Evolutionary conservation across 2,329 filamentous ascomycete genomes (phyloP).

Genomic region (Sphaerulina vaccinii): DNA sequence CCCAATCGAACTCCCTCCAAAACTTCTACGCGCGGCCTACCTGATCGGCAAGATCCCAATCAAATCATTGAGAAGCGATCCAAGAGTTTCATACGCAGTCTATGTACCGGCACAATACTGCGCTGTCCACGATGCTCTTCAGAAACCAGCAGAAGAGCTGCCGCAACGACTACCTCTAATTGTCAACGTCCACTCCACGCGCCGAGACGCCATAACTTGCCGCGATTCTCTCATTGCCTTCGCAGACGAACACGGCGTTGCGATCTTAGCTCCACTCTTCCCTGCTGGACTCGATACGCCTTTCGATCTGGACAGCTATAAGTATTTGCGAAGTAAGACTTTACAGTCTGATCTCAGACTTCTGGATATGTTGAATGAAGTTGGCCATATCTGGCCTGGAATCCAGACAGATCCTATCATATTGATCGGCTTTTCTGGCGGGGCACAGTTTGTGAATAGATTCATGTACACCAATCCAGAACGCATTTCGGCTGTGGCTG

Average conservation of each 20-base stretch:
- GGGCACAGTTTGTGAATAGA: conserved; percentile 19
- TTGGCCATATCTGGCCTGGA: conserved; percentile 16
- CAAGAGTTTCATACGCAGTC: conserved; percentile 17
- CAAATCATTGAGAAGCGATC: conserved; percentile 9
- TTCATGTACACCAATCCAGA: conserved; percentile 19
- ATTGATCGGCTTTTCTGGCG: conserved; percentile 17
- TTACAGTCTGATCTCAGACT: conserved; percentile 11
- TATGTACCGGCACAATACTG: conserved; percentile 17
- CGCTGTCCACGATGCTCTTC: conserved; percentile 8
- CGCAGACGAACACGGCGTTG: conserved; percentile 14
- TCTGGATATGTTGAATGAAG: conserved; percentile 16
- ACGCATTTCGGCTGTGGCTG: conserved; percentile 9
- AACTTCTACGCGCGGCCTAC: conserved; percentile 18
- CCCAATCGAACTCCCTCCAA: conserved; percentile 12
- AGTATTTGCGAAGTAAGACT: conserved; percentile 7
- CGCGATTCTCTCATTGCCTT: conserved; percentile 15
- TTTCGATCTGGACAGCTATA: conserved; percentile 18
- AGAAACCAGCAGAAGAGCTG: neutral
- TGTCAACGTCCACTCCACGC: conserved; percentile 17
- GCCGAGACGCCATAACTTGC: conserved; percentile 12
- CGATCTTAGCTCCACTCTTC: conserved; percentile 18
- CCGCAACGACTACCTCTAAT: conserved; percentile 9
- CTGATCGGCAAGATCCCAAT: conserved; percentile 19
- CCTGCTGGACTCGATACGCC: conserved; percentile 13
- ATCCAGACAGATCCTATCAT: conserved; percentile 9